Conservation (phyloP, 1,284 basidiomycete genomes). For the Apiotrichum montevideense region DNA sequence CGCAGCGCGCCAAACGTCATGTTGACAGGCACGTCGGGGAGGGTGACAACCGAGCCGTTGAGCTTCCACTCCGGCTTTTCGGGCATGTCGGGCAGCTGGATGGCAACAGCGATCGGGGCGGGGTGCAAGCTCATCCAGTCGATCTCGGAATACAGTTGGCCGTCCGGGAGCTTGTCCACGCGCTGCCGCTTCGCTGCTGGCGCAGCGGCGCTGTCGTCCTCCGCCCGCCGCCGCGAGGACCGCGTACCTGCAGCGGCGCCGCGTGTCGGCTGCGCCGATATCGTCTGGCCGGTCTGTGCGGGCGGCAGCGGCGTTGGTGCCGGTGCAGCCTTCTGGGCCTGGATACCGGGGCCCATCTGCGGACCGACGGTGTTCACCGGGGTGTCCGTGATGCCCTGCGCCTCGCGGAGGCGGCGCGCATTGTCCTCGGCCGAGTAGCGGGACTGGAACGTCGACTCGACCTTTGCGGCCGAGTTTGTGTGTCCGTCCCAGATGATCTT, state of each 20-base stretch:
- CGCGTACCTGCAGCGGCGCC: conserved; percentile 12
- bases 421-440: conserved; percentile 90
- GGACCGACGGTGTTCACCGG: conserved; percentile 23
- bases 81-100: conserved; percentile 71
- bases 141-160: conserved; percentile 34
- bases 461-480: conserved; percentile 79
- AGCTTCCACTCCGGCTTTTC: conserved; percentile 87
- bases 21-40: conserved; percentile 74
- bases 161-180: conserved; percentile 18
- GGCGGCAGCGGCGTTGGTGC: conserved; percentile 36
- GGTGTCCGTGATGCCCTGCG: conserved; percentile 49
- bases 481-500: conserved; percentile 95
- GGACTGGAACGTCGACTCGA: conserved; percentile 80
- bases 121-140: conserved; percentile 87
- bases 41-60: conserved; percentile 66
- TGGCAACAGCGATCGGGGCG: conserved; percentile 71
- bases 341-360: conserved; percentile 31
- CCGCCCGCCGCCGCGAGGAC: conserved; percentile 11
- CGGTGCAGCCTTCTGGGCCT: neutral
- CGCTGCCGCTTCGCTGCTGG: conserved; percentile 11
- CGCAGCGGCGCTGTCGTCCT: conserved; percentile 20
- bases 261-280: conserved; percentile 44
- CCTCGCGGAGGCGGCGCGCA: conserved; percentile 84
- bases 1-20: conserved; percentile 76
- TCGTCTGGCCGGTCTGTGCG: conserved; percentile 38